Conservation (phyloP, 805 yeast genomes). For the Wickerhamiella galacta region DNA sequence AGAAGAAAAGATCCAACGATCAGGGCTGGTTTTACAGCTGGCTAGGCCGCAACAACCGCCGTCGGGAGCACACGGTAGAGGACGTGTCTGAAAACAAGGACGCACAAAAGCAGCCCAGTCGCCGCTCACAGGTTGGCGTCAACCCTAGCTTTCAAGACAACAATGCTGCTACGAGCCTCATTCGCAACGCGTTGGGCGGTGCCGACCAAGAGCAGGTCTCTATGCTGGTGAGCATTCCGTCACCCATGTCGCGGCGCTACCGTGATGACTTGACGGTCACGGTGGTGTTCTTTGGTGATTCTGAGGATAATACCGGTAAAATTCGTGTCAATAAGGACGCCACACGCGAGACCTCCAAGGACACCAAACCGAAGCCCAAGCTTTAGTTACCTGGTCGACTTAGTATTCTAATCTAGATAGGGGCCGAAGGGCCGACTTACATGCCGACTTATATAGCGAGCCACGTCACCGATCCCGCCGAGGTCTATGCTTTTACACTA, state of each 20-base stretch:
- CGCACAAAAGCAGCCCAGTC: conserved; percentile 53
- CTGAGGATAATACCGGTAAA: conserved; percentile 16
- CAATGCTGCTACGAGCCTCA: conserved; percentile 82
- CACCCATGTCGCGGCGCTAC: conserved; percentile 78
- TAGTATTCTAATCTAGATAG: too few species aligned
- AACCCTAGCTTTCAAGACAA: conserved; percentile 44
- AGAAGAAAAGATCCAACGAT: not conserved
- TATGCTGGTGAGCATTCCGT: conserved; percentile 77
- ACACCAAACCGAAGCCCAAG: too few species aligned
- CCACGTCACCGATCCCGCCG: too few species aligned
- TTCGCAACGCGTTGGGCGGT: conserved; percentile 83
- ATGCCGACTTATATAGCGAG: too few species aligned
- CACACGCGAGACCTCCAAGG: conserved; percentile 12
- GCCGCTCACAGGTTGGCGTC: conserved; percentile 24
- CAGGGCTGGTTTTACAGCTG: conserved; percentile 9
- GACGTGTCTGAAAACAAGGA: conserved; percentile 31
- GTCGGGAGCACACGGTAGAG: conserved; percentile 18
- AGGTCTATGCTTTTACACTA: too few species aligned
- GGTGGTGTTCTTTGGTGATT: conserved; percentile 74
- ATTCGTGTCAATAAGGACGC: conserved; percentile 19
- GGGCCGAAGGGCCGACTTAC: too few species aligned
- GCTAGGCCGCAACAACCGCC: conserved; percentile 6
- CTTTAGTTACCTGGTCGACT: too few species aligned
- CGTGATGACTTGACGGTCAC: conserved; percentile 94
- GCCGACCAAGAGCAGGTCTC: conserved; percentile 79